These are phyloP conservation scores for Kwoniella botswanensis DNA, from an alignment of 768 basidiomycete genomes.

Conservation along the genomic window DNA sequence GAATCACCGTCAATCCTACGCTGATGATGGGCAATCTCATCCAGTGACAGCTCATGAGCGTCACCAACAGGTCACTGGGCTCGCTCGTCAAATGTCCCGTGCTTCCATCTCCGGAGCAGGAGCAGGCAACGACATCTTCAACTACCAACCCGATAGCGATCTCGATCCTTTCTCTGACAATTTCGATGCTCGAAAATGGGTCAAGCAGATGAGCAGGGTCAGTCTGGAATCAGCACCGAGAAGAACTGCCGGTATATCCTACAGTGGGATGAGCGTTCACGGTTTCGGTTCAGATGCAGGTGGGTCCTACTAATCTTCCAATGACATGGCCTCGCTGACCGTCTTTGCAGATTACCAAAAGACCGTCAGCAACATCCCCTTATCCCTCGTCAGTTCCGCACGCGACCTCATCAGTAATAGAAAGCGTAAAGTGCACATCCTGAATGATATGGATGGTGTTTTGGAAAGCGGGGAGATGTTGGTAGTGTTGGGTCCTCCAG, in stretches of 20 bases:
- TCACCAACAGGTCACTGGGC: slow-evolving; percentile 23
- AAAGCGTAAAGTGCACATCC: slow-evolving; percentile 61
- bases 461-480: slow-evolving; percentile 79
- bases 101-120: slow-evolving; percentile 4
- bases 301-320: slow-evolving; percentile 20
- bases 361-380: slow-evolving; percentile 59
- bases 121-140: slow-evolving; percentile 36
- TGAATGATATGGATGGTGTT: slow-evolving; percentile 69
- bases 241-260: slow-evolving; percentile 57
- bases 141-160: slow-evolving; percentile 49
- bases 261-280: slow-evolving; percentile 58
- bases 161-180: slow-evolving; percentile 59
- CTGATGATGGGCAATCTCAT: neutral
- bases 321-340: neutral
- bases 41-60: slow-evolving; percentile 10
- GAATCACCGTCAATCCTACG: neutral
- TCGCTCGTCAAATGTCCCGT: slow-evolving; percentile 36
- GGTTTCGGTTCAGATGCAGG: slow-evolving; percentile 54
- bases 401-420: slow-evolving; percentile 41
- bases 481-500: slow-evolving; percentile 62
- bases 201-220: slow-evolving; percentile 52
- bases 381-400: slow-evolving; percentile 29
- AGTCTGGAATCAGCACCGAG: slow-evolving; percentile 13
- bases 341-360: slow-evolving; percentile 60
- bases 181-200: slow-evolving; percentile 59